Conservation (phyloP, 2,329 filamentous ascomycete genomes). For the Botryotinia globosa region DNA sequence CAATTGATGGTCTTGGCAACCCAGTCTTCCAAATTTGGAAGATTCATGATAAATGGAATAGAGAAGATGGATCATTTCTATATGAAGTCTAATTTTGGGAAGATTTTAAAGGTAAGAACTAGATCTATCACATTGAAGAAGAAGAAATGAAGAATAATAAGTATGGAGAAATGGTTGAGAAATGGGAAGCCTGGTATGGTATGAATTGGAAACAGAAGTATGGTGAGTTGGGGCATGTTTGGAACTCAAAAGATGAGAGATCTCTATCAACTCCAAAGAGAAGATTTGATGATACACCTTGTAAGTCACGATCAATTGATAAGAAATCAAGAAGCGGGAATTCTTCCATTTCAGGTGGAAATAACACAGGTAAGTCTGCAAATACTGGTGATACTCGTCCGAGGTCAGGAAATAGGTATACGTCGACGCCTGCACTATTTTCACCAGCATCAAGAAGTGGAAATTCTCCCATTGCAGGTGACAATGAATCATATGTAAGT, state of each 20-base stretch:
- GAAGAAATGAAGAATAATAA: neutral
- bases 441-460: neutral
- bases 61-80: neutral
- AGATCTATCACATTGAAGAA: neutral
- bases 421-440: neutral
- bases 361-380: neutral
- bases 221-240: neutral
- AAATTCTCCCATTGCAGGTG: neutral
- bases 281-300: neutral
- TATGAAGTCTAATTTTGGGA: neutral
- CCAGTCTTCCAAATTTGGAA: neutral
- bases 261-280: neutral
- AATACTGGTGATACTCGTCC: neutral
- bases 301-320: neutral
- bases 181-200: neutral
- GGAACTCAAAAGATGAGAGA: neutral
- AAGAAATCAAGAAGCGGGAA: neutral
- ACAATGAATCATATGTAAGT: fast-evolving
- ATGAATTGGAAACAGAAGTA: neutral
- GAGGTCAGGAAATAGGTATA: neutral
- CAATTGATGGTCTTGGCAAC: neutral
- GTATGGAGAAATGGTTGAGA: neutral
- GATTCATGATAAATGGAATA: neutral
- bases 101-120: neutral
- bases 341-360: neutral